These are phyloP conservation scores for Spathaspora passalidarum DNA, from an alignment of 805 yeast genomes.

Conservation along the genomic window DNA sequence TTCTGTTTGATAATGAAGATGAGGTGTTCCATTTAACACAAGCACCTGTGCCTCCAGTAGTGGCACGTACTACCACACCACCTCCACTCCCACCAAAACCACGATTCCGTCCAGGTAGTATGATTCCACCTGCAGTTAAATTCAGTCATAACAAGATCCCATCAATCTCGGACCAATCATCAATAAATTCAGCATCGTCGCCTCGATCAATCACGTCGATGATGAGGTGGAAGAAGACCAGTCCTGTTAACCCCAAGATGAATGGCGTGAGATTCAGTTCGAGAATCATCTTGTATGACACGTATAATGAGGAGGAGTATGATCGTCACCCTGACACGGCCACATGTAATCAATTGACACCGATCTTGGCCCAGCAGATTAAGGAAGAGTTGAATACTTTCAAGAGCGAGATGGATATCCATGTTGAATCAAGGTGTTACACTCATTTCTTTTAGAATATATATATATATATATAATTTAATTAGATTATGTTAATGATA, in stretches of 20 bases:
- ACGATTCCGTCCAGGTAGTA: not conserved
- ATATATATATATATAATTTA: too few species aligned
- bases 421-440: conserved; percentile 70
- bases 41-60: conserved; percentile 1
- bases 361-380: conserved; percentile 79
- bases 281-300: conserved; percentile 78
- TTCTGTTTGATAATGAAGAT: conserved; percentile 6
- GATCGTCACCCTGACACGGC: conserved; percentile 92
- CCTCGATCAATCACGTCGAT: conserved; percentile 32
- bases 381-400: conserved; percentile 79
- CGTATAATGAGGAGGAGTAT: conserved; percentile 78
- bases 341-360: conserved; percentile 89
- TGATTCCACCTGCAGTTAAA: conserved; percentile 13
- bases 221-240: conserved; percentile 19
- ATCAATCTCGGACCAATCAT: conserved; percentile 23
- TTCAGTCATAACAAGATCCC: conserved; percentile 32
- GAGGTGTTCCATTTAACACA: not conserved
- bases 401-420: conserved; percentile 80
- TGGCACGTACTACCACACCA: not conserved
- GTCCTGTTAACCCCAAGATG: conserved; percentile 13
- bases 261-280: conserved; percentile 73
- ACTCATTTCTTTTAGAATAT: conserved; percentile 84
- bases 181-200: conserved; percentile 18
- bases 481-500: too few species aligned
- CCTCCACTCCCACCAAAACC: conserved; percentile 5